phyloP scores from a whole-genome alignment of 1,284 basidiomycete genomes.

The Leccinum idahoense region DNA sequence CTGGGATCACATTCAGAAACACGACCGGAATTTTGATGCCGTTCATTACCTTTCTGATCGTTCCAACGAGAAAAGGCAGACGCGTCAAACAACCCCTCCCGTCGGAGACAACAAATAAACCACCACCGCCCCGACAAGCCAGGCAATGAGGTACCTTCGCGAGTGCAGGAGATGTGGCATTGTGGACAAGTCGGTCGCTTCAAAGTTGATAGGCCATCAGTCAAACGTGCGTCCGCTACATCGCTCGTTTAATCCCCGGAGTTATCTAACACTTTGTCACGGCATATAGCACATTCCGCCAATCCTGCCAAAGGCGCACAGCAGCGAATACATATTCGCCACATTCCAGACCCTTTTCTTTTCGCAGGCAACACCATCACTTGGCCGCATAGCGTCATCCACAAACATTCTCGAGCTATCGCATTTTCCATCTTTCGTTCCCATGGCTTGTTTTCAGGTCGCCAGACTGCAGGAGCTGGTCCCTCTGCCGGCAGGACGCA shows the following conservation, averaged over 20 bases:
- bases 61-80: conserved; percentile 55
- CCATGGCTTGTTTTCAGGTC: conserved; percentile 38
- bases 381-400: conserved; percentile 63
- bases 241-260: not conserved
- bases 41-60: conserved; percentile 54
- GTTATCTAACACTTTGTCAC: not conserved
- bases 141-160: conserved; percentile 37
- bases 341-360: conserved; percentile 43
- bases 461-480: conserved; percentile 7
- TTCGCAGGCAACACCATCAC: conserved; percentile 35
- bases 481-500: conserved; percentile 24
- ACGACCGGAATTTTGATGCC: conserved; percentile 45
- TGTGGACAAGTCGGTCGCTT: conserved; percentile 63
- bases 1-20: conserved; percentile 41
- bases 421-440: conserved; percentile 73
- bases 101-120: conserved; percentile 15
- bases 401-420: conserved; percentile 71
- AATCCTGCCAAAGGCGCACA: conserved; percentile 56
- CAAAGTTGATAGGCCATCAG: conserved; percentile 49
- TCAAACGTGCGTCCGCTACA: conserved; percentile 38
- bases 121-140: conserved; percentile 20
- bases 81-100: conserved; percentile 14
- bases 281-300: conserved; percentile 30
- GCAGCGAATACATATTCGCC: conserved; percentile 60
- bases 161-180: conserved; percentile 62